Base-by-base conservation (phyloP, 148 eudicot genomes). In the Mesembryanthemum crystallinum region DNA sequence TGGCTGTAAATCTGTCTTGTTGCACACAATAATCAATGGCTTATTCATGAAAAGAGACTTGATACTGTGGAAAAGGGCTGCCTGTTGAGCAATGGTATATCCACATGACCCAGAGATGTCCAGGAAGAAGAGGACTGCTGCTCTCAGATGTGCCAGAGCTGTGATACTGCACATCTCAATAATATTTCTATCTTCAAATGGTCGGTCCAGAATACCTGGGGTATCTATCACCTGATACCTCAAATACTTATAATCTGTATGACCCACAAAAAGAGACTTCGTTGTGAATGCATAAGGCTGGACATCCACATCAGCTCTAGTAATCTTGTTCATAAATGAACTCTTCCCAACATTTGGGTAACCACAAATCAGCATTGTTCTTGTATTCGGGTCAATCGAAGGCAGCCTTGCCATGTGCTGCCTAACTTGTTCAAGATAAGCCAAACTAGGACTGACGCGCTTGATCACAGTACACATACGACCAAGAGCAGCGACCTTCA, bases 151-250 rank as follows among this genome's bases (percentile, higher is more conserved):
- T n/a, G 98, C 98, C 64, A 94, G 72, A 71, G 98, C 98, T 72
- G 98, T 94, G 29, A 94, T 94, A 78, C 93, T 91, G 84, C 98
- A 94, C 98, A 94, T 94, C 78, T 94, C 98, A 54, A 94, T 94
- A 70, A 94, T 94, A 78, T 94, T 94, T 75, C 97, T 88, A 72
- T 93, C 98, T 82, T 91, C 98, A 78, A 94, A 94, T 1, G 98
- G 97, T 18, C 98, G 83, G 65, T 94, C 98, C 77, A 94, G 79
- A 78, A 94, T 91, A 29, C 98, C 97, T 0, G 98, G 98, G 35
- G 97, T 91, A 78, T 94, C 97, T 25, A 94, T 94, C 75, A 94
- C 98, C 77, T 94, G 97, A 82, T 91, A 94, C 71, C 95, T 86
- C 73, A 94, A 66, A 75, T 94, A 91, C 74, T 94, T 91, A 71